These are phyloP conservation scores for Astrothelium macrocarpum DNA, from an alignment of 495 filamentous ascomycete species.

Conservation along the genomic window DNA sequence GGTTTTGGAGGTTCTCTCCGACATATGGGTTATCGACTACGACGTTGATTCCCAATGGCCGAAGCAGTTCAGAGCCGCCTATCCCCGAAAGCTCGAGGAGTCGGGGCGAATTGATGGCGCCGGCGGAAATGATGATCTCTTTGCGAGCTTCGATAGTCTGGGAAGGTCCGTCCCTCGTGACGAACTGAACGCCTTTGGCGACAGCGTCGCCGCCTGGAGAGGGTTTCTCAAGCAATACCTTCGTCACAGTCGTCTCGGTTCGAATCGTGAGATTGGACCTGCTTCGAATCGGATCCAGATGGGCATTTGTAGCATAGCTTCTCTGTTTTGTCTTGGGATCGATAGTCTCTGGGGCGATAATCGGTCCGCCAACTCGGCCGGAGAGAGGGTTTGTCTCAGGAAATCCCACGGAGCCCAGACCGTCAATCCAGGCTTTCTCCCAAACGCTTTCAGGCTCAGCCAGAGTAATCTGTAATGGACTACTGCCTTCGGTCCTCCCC, in stretches of 20 bases:
- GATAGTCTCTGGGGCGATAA: conserved; percentile 12
- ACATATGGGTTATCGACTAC: conserved; percentile 18
- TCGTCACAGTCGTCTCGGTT: conserved; percentile 14
- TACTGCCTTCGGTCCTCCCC: too few relatives aligned
- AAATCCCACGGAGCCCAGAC: too few relatives aligned
- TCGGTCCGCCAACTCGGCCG: conserved; percentile 21
- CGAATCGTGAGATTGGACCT: conserved; percentile 19
- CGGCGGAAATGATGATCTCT: conserved; percentile 24
- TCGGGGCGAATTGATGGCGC: conserved; percentile 22
- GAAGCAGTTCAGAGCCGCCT: conserved; percentile 20
- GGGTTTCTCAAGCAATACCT: conserved; percentile 18
- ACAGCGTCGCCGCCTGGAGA: conserved; percentile 12
- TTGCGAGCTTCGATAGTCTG: conserved; percentile 16
- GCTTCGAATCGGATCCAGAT: conserved; percentile 16
- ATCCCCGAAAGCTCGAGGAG: conserved; percentile 28
- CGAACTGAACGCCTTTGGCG: conserved; percentile 39
- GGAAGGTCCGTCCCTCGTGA: conserved; percentile 24
- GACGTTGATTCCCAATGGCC: conserved; percentile 16
- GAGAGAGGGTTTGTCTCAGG: too few relatives aligned
- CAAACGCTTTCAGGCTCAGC: too few relatives aligned
- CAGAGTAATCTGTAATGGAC: too few relatives aligned
- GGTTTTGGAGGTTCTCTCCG: conserved; percentile 25
- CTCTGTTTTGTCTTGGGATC: conserved; percentile 17
- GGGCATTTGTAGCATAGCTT: conserved; percentile 17
- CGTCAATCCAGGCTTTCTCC: too few relatives aligned